phyloP scores from a whole-genome alignment of 148 eudicot genomes.

The Persicaria tinctoria region DNA sequence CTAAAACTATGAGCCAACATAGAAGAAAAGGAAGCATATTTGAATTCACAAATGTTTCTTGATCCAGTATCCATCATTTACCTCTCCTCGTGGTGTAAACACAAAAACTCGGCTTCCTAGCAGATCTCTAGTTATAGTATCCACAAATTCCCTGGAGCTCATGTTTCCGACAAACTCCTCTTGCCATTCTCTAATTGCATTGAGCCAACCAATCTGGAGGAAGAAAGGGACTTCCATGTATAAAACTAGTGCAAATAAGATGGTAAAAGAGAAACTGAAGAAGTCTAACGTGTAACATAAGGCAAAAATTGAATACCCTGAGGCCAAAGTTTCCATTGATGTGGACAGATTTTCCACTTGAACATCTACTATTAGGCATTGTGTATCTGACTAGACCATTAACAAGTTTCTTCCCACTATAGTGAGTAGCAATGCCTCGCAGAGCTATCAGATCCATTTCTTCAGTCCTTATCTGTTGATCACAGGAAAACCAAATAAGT shows the following conservation, averaged over 20 bases:
- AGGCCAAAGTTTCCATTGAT: conserved; percentile 68
- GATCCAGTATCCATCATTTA: conserved; percentile 20
- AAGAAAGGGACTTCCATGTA: conserved; percentile 21
- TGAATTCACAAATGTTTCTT: not conserved
- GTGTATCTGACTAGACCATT: conserved; percentile 52
- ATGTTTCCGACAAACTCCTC: conserved; percentile 98
- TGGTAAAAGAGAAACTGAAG: conserved; percentile 4
- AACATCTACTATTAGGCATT: conserved; percentile 36
- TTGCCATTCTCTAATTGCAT: conserved; percentile 99
- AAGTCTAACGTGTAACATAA: not conserved
- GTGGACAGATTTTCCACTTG: conserved; percentile 58
- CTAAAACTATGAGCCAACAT: conserved; percentile 7
- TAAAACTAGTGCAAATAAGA: conserved; percentile 13
- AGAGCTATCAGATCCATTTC: conserved; percentile 96
- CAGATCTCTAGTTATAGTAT: conserved; percentile 84
- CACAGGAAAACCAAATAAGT: not conserved
- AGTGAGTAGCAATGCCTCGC: conserved; percentile 96
- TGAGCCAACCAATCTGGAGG: conserved; percentile 91
- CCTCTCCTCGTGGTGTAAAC: conserved; percentile 98
- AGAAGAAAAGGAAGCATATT: conserved; percentile 3
- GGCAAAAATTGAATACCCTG: conserved; percentile 44
- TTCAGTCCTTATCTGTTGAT: conserved; percentile 79
- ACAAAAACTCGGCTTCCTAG: conserved; percentile 96
- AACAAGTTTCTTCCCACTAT: conserved; percentile 63
- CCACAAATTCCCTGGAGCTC: conserved; percentile 99